Evolutionary conservation across 2,329 filamentous ascomycete genomes (phyloP).

Genomic region (Penicillium oxalicum): DNA sequence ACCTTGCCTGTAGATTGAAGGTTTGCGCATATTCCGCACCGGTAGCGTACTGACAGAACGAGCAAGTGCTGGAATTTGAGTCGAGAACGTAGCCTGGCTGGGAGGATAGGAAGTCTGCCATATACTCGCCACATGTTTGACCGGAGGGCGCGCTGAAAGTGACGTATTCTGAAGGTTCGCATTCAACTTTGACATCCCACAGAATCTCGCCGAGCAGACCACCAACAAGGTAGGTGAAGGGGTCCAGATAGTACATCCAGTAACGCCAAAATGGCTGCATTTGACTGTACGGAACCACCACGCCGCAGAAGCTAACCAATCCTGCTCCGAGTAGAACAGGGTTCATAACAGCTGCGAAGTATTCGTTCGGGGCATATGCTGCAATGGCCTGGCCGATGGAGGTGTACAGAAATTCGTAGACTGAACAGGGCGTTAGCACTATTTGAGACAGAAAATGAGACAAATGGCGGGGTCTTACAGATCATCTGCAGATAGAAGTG

Average conservation of each 20-base stretch:
- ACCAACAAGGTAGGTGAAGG: slow-evolving; percentile 40
- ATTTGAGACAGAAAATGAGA: neutral
- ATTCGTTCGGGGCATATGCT: slow-evolving; percentile 56
- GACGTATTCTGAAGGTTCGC: slow-evolving; percentile 28
- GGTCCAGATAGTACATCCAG: slow-evolving; percentile 43
- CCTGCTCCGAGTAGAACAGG: slow-evolving; percentile 48
- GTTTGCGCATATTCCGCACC: slow-evolving; percentile 32
- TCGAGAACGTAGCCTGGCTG: slow-evolving; percentile 29
- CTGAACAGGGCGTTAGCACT: slow-evolving; percentile 13
- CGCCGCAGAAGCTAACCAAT: slow-evolving; percentile 37
- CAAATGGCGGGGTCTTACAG: slow-evolving; percentile 17
- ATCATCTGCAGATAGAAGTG: slow-evolving; percentile 39
- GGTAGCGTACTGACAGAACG: slow-evolving; percentile 28
- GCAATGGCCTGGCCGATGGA: slow-evolving; percentile 47
- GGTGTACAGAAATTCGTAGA: slow-evolving; percentile 41
- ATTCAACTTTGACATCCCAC: slow-evolving; percentile 37
- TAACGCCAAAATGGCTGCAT: slow-evolving; percentile 40
- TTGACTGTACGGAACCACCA: slow-evolving; percentile 33
- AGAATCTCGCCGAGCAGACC: slow-evolving; percentile 34
- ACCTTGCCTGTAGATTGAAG: slow-evolving; percentile 30
- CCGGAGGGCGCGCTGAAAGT: slow-evolving; percentile 23
- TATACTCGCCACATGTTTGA: slow-evolving; percentile 32
- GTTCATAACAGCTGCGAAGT: slow-evolving; percentile 55
- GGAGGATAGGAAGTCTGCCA: slow-evolving; percentile 26
- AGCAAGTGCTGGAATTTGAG: slow-evolving; percentile 23